Evolutionary conservation across 2,329 filamentous ascomycete species (phyloP).

Genomic region (Ascosphaera aggregata): DNA sequence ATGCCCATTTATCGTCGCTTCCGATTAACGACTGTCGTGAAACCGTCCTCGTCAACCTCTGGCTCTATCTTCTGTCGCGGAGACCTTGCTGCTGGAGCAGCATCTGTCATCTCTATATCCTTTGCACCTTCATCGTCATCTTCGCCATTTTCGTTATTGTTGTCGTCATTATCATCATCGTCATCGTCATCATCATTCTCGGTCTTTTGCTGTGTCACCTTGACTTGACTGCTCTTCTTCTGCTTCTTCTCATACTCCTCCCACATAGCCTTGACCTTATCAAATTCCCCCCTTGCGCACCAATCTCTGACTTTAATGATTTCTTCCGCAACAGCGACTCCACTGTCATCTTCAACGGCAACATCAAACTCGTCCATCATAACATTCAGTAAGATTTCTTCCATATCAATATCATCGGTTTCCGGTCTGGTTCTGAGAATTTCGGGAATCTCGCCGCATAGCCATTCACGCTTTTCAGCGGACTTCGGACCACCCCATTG

Average conservation of each 20-base stretch:
- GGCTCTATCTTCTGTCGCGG: conserved; percentile 40
- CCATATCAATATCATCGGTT: conserved; percentile 56
- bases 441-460: conserved; percentile 68
- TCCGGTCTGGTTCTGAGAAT: conserved; percentile 40
- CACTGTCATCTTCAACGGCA: conserved; percentile 73
- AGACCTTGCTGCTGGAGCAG: conserved; percentile 22
- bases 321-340: conserved; percentile 44
- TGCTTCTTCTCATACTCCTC: conserved; percentile 17
- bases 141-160: conserved; percentile 31
- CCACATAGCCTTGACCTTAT: conserved; percentile 40
- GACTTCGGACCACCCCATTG: conserved; percentile 71
- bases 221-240: conserved; percentile 27
- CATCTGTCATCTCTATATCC: conserved; percentile 44
- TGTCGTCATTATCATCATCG: conserved; percentile 27
- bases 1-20: conserved; percentile 27
- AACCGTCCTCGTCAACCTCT: conserved; percentile 60
- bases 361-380: conserved; percentile 95
- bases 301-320: conserved; percentile 46
- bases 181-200: conserved; percentile 34
- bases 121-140: conserved; percentile 28
- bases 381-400: conserved; percentile 64
- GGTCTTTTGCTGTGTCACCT: conserved; percentile 19
- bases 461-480: conserved; percentile 84
- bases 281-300: conserved; percentile 40
- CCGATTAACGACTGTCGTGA: conserved; percentile 50